These are phyloP conservation scores for Fusarium paranaense DNA, from an alignment of 2,329 filamentous ascomycete genomes.

Conservation along the genomic window DNA sequence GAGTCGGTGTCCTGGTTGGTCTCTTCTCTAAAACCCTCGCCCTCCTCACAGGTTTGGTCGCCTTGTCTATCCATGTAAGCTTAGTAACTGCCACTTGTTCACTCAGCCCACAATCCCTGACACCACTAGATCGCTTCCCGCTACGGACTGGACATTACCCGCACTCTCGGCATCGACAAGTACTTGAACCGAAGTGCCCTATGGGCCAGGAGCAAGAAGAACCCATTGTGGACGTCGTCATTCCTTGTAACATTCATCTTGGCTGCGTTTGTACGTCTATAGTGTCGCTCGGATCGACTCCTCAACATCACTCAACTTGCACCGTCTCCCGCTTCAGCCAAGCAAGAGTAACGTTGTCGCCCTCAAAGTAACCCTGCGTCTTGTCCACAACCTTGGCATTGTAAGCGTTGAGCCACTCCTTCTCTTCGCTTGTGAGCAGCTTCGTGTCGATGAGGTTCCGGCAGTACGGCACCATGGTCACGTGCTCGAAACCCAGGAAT, in stretches of 20 bases:
- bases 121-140: conserved; percentile 55
- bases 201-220: conserved; percentile 64
- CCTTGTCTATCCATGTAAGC: conserved; percentile 72
- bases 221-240: conserved; percentile 73
- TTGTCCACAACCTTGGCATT: conserved; percentile 85
- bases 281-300: conserved; percentile 43
- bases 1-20: conserved; percentile 73
- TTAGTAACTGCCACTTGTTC: not conserved
- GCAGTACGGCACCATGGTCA: conserved; percentile 97
- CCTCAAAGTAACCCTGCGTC: conserved; percentile 80
- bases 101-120: conserved; percentile 15
- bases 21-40: conserved; percentile 79
- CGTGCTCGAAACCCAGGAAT: conserved; percentile 94
- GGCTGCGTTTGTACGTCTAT: conserved; percentile 64
- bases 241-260: conserved; percentile 81
- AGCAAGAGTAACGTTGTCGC: conserved; percentile 75
- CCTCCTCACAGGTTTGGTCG: conserved; percentile 72
- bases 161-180: conserved; percentile 52
- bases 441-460: conserved; percentile 83
- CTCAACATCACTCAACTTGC: conserved; percentile 58
- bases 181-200: conserved; percentile 54
- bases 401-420: conserved; percentile 88
- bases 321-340: conserved; percentile 93
- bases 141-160: conserved; percentile 56
- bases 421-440: conserved; percentile 80